Evolutionary conservation across 768 basidiomycete genomes (phyloP).

Genomic region (Mycena floridula): DNA sequence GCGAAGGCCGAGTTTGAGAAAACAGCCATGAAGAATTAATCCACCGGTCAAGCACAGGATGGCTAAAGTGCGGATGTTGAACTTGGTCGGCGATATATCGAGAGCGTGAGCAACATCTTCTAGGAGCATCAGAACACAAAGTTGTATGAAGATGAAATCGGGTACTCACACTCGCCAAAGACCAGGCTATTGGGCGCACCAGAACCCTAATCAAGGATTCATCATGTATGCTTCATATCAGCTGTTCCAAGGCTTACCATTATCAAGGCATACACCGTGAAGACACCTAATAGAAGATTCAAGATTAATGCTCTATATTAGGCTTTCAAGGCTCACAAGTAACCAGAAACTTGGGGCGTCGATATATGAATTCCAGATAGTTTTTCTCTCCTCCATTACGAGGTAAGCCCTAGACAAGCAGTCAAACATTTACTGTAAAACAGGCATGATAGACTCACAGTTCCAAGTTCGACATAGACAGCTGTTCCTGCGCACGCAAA

Average conservation of each 20-base stretch:
- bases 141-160: not conserved
- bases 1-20: conserved; percentile 47
- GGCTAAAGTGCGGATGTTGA: conserved; percentile 46
- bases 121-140: not conserved
- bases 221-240: no score
- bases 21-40: conserved; percentile 49
- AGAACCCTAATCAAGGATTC: conserved; percentile 41
- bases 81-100: conserved; percentile 34
- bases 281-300: no score
- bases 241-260: conserved; percentile 26
- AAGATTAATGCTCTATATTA: no score
- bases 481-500: conserved; percentile 62
- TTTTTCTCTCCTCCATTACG: conserved; percentile 73
- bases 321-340: no score
- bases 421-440: not conserved
- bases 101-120: conserved; percentile 57
- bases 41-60: conserved; percentile 51
- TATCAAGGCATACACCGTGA: conserved; percentile 50
- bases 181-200: conserved; percentile 56
- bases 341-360: conserved; percentile 51
- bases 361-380: conserved; percentile 68
- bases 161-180: conserved; percentile 64
- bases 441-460: conserved; percentile 31
- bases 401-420: conserved; percentile 50
- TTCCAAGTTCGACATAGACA: conserved; percentile 70